Evolutionary conservation across 2,329 filamentous ascomycete genomes (phyloP), one percentile per base, ranked within the genome.

Genomic region (Anthostomella pinea): DNA sequence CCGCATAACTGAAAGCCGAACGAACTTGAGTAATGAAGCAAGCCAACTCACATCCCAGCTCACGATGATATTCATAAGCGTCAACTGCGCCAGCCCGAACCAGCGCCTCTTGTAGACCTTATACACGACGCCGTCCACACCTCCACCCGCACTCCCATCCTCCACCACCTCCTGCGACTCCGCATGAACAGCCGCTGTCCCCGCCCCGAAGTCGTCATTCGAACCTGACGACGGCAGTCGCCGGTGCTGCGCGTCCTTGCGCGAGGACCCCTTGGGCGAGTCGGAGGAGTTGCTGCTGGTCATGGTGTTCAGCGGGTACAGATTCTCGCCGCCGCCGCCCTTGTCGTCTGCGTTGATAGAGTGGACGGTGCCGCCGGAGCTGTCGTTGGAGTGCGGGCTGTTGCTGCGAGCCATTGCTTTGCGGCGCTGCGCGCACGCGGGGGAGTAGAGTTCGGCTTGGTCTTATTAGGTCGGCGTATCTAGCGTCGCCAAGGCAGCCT

Each of bases 31-130:
- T 30, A 22, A 35, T 8, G 28, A 30, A 25, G 22, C 32, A 15
- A 33, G n/a, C 13, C 14, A 26, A 81, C 87, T 73, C 75, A 93
- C 87, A 77, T 94, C 88, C 91, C 91, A 97, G 56, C 87, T 94
- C 26, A 95, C 84, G 43, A 97, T 79, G 38, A 96, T 83, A 60
- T 97, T 98, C 65, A 97, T 70, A 54, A 97, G 65, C 6, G 89
- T 84, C 57, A 97, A 66, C 63, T 95, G 87, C 15, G 77, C 66
- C 33, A 98, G 69, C 1, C 93, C 93, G 60, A 95, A 86, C 81
- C 88, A 98, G 28, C 93, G 77, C 56, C 88, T 77, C 65, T 85
- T 91, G 60, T 97, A 97, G 21, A 57, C 51, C 39, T 51, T 52
- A 21, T 60, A 60, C 16, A 38, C 41, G 19, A 45, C 34, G 10